Conservation (phyloP, 164 flowering plant species). For the Chloranthus sessilifolius region DNA sequence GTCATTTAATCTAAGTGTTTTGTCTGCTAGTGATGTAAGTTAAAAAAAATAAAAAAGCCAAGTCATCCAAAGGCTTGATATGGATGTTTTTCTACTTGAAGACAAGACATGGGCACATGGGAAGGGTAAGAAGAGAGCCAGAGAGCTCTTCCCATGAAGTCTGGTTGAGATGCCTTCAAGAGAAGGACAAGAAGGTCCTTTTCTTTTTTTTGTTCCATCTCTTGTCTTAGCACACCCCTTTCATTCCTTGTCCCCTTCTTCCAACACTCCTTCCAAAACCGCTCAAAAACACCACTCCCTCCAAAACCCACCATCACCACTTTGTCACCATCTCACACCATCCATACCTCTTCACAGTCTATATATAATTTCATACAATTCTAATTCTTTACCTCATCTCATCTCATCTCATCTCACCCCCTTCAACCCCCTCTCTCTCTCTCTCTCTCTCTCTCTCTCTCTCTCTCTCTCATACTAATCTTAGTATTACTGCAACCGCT, state of each 20-base stretch:
- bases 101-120: slow-evolving; percentile 66
- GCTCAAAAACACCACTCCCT: slow-evolving; percentile 24
- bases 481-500: background rate
- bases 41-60: background rate
- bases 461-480: background rate
- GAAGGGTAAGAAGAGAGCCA: slow-evolving; percentile 5
- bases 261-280: slow-evolving; percentile 33
- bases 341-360: slow-evolving; percentile 7
- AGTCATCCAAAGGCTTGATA: slow-evolving; percentile 20
- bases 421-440: slow-evolving; percentile 3
- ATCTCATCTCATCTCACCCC: no score
- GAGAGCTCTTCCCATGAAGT: slow-evolving; percentile 2
- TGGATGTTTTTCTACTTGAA: slow-evolving; percentile 50
- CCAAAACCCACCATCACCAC: slow-evolving; percentile 15
- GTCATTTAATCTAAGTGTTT: background rate
- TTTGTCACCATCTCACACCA: slow-evolving; percentile 29
- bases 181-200: slow-evolving; percentile 50
- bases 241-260: slow-evolving; percentile 34
- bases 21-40: slow-evolving; percentile 1
- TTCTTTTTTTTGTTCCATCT: slow-evolving; percentile 13
- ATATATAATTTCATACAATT: slow-evolving; percentile 7
- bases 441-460: slow-evolving; percentile 4
- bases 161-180: slow-evolving; percentile 15
- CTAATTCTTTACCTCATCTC: background rate
- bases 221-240: slow-evolving; percentile 12